Base-by-base conservation (phyloP, 805 yeast species). In the Candida tammaniensis region DNA sequence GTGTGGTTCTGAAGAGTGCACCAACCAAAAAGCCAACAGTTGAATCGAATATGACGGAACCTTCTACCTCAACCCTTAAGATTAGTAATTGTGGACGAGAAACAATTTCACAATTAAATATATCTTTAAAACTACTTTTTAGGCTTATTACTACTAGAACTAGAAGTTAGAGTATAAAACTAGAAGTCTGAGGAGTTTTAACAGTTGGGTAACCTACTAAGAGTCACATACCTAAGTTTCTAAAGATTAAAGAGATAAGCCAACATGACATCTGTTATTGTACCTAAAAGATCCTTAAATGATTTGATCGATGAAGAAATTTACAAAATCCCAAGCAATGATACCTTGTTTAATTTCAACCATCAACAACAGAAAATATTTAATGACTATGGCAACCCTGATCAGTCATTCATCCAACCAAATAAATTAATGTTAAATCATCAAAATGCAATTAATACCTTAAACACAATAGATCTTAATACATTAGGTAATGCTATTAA, bases 251-350 rank as follows among this genome's bases (percentile, higher is more conserved):
- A 24, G 14, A 7, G 9, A 8, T 8, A 4, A 4, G 22, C 18
- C 13, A 14, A 18, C 9, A 72, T 72, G 78, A 64, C 77, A 15
- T 72, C 78, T 11, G 72, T 75, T n/a, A 55, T 61, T 15, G 64
- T 72, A 39, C 81, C 80, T 17, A 72, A 74, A 51, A 70, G 78
- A 46, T 64, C 81, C 14, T 52, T 75, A 35, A 72, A 78, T 12
- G 82, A 76, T 42, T 71, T 76, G 14, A 68, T 76, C 69, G 82
- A 77, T 42, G 82, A 78, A 36, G 83, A 77, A 40, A 56, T 77
- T 19, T 76, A 75, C 43, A 72, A 66, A 30, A 43, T 54, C 17
- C 68, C 68, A 8, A 51, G 53, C 39, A 35, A 30, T 26, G 35
- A 30, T 9, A 17, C 39, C 12, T 30, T 35, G 17, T 35, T 35